Evolutionary conservation across 129 eudicot genomes (phyloP).

Genomic region (Tagetes erecta): DNA sequence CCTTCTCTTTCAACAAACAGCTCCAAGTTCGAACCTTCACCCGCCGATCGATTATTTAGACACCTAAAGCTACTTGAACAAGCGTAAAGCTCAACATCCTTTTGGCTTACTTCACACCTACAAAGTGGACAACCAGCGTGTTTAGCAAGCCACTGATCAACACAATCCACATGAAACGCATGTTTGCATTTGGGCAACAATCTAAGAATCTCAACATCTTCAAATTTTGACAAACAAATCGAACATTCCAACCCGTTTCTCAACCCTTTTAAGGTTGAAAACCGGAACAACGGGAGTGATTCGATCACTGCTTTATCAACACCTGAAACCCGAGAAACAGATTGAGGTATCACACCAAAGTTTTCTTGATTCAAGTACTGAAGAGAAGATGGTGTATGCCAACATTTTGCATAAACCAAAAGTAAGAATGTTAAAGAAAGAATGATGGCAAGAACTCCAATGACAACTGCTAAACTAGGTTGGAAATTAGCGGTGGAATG

Average conservation of each 20-base stretch:
- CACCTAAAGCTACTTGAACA: conserved; percentile 55
- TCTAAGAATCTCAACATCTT: conserved; percentile 61
- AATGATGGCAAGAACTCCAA: conserved; percentile 62
- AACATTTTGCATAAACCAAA: conserved; percentile 54
- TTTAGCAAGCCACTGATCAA: conserved; percentile 76
- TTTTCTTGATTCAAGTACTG: conserved; percentile 27
- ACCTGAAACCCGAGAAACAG: conserved; percentile 55
- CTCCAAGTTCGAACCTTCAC: conserved; percentile 44
- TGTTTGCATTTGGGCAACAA: conserved; percentile 82
- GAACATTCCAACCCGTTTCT: conserved; percentile 73
- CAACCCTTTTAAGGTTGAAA: conserved; percentile 60
- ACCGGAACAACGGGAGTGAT: conserved; percentile 70
- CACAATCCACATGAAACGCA: conserved; percentile 71
- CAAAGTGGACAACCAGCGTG: conserved; percentile 91
- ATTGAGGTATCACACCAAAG: conserved; percentile 31
- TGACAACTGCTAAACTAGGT: conserved; percentile 75
- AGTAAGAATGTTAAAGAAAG: conserved; percentile 59
- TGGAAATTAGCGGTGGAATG: conserved; percentile 41
- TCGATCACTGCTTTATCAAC: conserved; percentile 61
- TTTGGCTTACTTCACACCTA: conserved; percentile 53
- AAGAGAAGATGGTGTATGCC: conserved; percentile 31
- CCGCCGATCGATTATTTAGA: conserved; percentile 43
- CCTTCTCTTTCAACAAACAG: conserved; percentile 62
- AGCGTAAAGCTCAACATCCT: conserved; percentile 40
- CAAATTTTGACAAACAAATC: conserved; percentile 68